Evolutionary conservation across 441 rosid genomes (phyloP).

Genomic region (Breynia disticha): DNA sequence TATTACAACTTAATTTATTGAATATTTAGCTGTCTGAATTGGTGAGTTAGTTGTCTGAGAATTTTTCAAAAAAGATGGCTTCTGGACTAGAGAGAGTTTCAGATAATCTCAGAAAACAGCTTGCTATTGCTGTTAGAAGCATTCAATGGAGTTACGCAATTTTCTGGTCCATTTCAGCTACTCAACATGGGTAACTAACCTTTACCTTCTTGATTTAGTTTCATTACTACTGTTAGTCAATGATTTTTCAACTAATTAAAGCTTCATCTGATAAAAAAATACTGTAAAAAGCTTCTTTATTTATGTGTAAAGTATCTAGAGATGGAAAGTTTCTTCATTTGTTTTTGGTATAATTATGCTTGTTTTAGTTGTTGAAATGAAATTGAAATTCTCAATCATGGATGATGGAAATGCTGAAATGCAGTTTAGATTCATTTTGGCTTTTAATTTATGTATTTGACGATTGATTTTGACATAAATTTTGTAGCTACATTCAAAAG

Average conservation of each 20-base stretch:
- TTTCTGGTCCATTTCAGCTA: conserved; percentile 64
- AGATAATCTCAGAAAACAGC: conserved; percentile 52
- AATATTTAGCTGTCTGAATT: conserved; percentile 15
- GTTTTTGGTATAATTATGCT: neutral
- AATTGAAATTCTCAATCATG: too few species aligned
- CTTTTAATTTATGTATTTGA: too few species aligned
- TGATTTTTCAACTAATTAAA: neutral
- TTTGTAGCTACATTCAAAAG: too few species aligned
- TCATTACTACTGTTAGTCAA: neutral
- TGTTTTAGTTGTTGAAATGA: neutral
- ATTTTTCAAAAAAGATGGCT: conserved; percentile 21
- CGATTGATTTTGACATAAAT: too few species aligned
- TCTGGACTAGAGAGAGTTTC: conserved; percentile 28
- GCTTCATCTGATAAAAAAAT: neutral
- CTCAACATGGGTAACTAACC: conserved; percentile 48
- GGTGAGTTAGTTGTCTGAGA: neutral
- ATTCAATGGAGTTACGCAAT: conserved; percentile 87
- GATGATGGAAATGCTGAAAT: too few species aligned
- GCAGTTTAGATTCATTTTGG: too few species aligned
- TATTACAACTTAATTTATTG: too few species aligned
- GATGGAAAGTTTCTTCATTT: neutral
- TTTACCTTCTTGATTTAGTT: conserved; percentile 5
- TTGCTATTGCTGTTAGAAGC: conserved; percentile 67
- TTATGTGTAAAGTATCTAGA: neutral
- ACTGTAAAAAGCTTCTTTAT: neutral